phyloP scores from a whole-genome alignment of 2,329 filamentous ascomycete species.

The Fusarium tupiense region DNA sequence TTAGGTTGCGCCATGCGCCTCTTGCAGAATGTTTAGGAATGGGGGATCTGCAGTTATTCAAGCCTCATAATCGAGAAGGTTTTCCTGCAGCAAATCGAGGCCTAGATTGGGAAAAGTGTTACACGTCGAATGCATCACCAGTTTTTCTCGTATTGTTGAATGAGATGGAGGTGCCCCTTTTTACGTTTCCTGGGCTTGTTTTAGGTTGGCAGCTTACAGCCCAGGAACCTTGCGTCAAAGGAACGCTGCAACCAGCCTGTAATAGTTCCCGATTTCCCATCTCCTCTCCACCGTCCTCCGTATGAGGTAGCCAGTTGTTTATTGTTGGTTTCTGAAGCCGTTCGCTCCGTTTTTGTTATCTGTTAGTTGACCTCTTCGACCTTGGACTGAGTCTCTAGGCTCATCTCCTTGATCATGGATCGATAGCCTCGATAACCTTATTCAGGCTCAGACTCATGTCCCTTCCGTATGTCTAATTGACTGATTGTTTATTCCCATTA shows the following conservation, averaged over 20 bases:
- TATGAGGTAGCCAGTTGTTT: not conserved
- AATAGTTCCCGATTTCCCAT: not conserved
- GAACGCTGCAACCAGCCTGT: slow-evolving; percentile 21
- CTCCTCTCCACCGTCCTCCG: not conserved
- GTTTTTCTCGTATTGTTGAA: slow-evolving; percentile 29
- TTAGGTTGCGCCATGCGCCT: slow-evolving; percentile 18
- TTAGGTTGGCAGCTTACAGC: slow-evolving; percentile 17
- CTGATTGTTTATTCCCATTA: not conserved
- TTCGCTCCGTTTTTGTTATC: slow-evolving; percentile 8
- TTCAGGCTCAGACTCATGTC: not conserved
- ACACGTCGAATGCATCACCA: slow-evolving; percentile 29
- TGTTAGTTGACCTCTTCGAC: not conserved
- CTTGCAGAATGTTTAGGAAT: slow-evolving; percentile 30
- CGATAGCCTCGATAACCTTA: not conserved
- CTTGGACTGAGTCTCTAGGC: not conserved
- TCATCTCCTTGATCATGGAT: not conserved
- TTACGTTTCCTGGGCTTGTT: slow-evolving; percentile 24
- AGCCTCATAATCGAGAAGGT: slow-evolving; percentile 11
- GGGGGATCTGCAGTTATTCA: slow-evolving; percentile 24
- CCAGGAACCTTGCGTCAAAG: slow-evolving; percentile 6
- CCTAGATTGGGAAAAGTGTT: slow-evolving; percentile 26
- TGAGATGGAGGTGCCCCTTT: slow-evolving; percentile 27
- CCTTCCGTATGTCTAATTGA: not conserved
- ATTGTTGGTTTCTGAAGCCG: not conserved
- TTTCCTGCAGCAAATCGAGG: slow-evolving; percentile 10